Base-by-base conservation (phyloP, 495 filamentous ascomycete species). In the Talaromyces nanjingensis region DNA sequence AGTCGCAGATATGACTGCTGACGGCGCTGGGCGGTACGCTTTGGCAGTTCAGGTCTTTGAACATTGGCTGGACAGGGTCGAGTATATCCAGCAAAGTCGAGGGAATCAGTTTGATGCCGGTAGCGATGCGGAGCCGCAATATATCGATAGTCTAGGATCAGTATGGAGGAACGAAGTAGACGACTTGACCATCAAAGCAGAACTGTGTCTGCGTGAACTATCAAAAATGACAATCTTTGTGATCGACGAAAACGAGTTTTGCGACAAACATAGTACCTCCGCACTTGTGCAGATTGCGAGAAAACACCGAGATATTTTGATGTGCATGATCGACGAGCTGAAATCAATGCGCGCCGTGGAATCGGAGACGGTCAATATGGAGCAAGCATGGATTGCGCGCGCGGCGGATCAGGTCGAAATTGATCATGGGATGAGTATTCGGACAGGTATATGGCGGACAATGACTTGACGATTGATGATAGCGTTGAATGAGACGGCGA, bases 321-420 rank as follows among this genome's bases (percentile, higher is more conserved):
- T 67, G 12, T 64, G 75, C 22, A 77, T 82, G 76, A 60, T 75
- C 1, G 76, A 83, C 27, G 80, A 83, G 65, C 63, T 81, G 33
- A 71, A 71, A 5, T 64, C 71, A 11, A 78, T 83, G 59, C 74
- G 72, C 37, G 71, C 63, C 24, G 75, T 82, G 31, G 79, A 83
- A 59, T 59, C 62, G 11, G 77, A 77, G 42, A 58, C 80, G 6
- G 71, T 81, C 45, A 67, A 64, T 9, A 67, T 72, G 6, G 80
- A 84, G 65, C 69, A 67, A 45, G 63, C 66, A 42, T 73, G 70
- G 71, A 73, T 80, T 59, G 67, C 74, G 65, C 68, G 66, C 12
- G 68, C 74, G 14, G 74, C 75, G 6, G 71, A 69, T 6, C 68
- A 73, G 24, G 56, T 56, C 4, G 7, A 14, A 1, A 6, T 56